phyloP scores from a whole-genome alignment of 805 yeast genomes.

The Myxozyma lipomycoides region DNA sequence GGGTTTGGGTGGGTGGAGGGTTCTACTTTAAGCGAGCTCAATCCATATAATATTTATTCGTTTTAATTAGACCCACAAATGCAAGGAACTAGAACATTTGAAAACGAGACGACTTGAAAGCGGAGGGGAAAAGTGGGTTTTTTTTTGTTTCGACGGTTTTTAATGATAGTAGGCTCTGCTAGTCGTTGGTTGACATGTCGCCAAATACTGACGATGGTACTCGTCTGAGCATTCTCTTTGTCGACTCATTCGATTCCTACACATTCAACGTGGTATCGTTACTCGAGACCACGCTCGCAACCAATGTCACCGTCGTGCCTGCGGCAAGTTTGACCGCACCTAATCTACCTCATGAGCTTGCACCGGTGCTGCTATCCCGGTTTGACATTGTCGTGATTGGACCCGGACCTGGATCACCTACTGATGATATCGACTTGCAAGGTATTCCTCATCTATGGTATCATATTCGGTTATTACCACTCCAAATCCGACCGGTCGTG shows the following conservation, averaged over 20 bases:
- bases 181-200: too few relatives aligned
- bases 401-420: conserved; percentile 97
- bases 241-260: conserved; percentile 95
- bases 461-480: not conserved
- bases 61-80: too few relatives aligned
- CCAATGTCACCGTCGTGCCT: conserved; percentile 1
- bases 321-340: conserved; percentile 43
- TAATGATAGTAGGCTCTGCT: too few relatives aligned
- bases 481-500: conserved; percentile 38
- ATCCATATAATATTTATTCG: too few relatives aligned
- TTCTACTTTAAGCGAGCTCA: too few relatives aligned
- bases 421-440: conserved; percentile 58
- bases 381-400: conserved; percentile 82
- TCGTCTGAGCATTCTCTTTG: conserved; percentile 46
- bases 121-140: too few relatives aligned
- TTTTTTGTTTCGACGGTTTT: too few relatives aligned
- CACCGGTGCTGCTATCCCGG: conserved; percentile 44
- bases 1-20: not conserved
- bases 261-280: conserved; percentile 73
- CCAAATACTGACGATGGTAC: too few relatives aligned
- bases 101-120: too few relatives aligned
- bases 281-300: conserved; percentile 39
- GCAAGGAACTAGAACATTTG: too few relatives aligned
- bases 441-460: conserved; percentile 58
- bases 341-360: conserved; percentile 39